Percentiles rank a stretch among this genome's conserved stretches.
Evolutionary conservation across 2,329 filamentous ascomycete genomes (phyloP).

Genomic region (Colletotrichum siamense): DNA sequence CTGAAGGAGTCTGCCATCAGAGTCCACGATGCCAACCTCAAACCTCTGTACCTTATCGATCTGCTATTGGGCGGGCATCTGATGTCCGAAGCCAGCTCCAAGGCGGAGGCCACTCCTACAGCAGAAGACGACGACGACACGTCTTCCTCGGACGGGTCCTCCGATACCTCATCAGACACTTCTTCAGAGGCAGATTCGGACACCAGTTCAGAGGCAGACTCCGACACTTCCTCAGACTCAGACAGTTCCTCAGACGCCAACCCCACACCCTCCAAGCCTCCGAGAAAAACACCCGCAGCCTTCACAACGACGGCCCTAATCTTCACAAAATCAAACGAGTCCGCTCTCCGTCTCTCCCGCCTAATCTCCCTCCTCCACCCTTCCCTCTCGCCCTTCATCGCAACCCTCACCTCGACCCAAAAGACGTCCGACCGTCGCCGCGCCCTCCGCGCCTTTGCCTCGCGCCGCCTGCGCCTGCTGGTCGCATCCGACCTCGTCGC

Average conservation of each 20-base stretch:
- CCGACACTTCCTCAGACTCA: conserved; percentile 37
- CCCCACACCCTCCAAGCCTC: conserved; percentile 9
- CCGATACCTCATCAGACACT: conserved; percentile 38
- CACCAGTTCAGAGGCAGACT: conserved; percentile 36
- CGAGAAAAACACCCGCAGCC: conserved; percentile 3
- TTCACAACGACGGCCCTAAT: conserved; percentile 67
- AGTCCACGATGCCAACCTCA: conserved; percentile 71
- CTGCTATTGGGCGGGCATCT: conserved; percentile 68
- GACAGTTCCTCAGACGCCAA: conserved; percentile 25
- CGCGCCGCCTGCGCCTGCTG: conserved; percentile 71
- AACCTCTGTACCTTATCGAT: conserved; percentile 85
- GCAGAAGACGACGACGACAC: conserved; percentile 25
- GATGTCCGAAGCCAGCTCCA: conserved; percentile 25
- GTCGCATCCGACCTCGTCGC: conserved; percentile 94
- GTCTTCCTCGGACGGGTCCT: conserved; percentile 33
- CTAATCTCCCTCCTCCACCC: conserved; percentile 74
- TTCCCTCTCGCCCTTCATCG: conserved; percentile 59
- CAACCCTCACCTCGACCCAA: conserved; percentile 79
- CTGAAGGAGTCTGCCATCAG: conserved; percentile 72
- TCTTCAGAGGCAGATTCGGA: conserved; percentile 28
- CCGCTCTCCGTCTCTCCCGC: conserved; percentile 83
- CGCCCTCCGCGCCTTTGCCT: conserved; percentile 70
- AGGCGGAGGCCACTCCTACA: conserved; percentile 1
- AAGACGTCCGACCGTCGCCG: conserved; percentile 74
- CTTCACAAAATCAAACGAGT: conserved; percentile 91